A percentile compares a stretch with the other conserved stretches of the same genome.
Conservation (phyloP, 495 filamentous ascomycete species). For the Xylaria longipes region DNA sequence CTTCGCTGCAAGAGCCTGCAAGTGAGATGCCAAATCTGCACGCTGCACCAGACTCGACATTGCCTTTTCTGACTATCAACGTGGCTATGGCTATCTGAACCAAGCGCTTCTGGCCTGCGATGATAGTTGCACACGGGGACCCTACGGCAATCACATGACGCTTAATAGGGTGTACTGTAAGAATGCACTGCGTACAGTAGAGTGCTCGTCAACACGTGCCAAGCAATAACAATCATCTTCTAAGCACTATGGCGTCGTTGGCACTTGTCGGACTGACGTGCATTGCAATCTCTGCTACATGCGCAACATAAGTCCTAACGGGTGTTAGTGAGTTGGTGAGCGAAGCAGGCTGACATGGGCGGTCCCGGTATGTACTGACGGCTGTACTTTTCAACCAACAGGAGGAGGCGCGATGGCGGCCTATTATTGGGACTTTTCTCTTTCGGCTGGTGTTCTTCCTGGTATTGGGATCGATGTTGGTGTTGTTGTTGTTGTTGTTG, state of each 20-base stretch:
- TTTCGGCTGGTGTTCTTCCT: background rate
- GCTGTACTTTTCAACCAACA: constrained; percentile 11
- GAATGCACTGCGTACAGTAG: background rate
- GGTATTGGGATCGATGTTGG: background rate
- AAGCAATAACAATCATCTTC: constrained; percentile 11
- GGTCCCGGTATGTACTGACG: background rate
- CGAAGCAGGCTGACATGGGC: constrained; percentile 17
- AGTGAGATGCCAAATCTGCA: constrained; percentile 24
- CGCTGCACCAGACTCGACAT: background rate
- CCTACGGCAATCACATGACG: background rate
- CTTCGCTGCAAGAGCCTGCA: constrained; percentile 19
- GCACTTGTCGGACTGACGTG: constrained; percentile 6
- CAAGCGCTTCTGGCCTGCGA: constrained; percentile 5
- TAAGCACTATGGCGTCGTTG: constrained; percentile 21
- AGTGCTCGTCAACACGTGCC: background rate
- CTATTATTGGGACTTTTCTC: background rate
- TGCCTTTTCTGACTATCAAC: background rate
- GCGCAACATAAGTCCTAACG: constrained; percentile 22
- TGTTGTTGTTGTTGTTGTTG: no score
- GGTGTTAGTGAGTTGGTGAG: constrained; percentile 18
- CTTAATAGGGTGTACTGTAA: background rate
- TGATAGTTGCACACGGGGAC: background rate
- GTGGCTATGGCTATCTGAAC: background rate
- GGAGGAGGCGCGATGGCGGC: background rate
- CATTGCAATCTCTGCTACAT: background rate